These are phyloP conservation scores for Cladophialophora psammophila DNA, from an alignment of 2,329 filamentous ascomycete genomes.

Conservation along the genomic window DNA sequence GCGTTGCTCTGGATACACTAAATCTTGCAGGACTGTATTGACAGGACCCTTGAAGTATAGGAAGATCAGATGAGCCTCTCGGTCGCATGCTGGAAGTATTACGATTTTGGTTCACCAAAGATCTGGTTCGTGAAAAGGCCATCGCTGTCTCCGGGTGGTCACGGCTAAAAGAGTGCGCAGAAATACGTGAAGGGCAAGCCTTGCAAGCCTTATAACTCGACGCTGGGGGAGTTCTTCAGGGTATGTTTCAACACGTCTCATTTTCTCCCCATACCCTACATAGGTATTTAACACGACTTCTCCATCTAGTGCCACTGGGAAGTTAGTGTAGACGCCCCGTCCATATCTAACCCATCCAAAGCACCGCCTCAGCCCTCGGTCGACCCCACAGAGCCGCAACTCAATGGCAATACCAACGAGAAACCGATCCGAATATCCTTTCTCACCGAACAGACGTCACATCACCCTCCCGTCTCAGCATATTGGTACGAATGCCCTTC, in stretches of 20 bases:
- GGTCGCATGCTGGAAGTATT: slow-evolving; percentile 95
- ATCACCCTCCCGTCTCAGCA: slow-evolving; percentile 95
- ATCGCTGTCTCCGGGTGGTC: background rate
- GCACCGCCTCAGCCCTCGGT: slow-evolving; percentile 45
- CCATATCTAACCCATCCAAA: slow-evolving; percentile 56
- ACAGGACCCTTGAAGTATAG: slow-evolving; percentile 63
- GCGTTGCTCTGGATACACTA: slow-evolving; percentile 20
- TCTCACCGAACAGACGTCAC: slow-evolving; percentile 95
- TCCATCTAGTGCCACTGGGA: slow-evolving; percentile 86
- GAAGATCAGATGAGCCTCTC: slow-evolving; percentile 87
- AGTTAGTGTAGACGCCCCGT: slow-evolving; percentile 77
- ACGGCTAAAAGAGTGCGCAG: slow-evolving; percentile 47
- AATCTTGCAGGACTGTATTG: slow-evolving; percentile 43
- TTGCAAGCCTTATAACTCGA: slow-evolving; percentile 99
- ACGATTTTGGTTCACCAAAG: slow-evolving; percentile 98
- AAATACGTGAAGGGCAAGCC: slow-evolving; percentile 99
- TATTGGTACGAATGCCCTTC: slow-evolving; percentile 94
- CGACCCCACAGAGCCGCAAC: slow-evolving; percentile 44
- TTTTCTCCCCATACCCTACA: background rate
- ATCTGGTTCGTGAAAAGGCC: slow-evolving; percentile 64
- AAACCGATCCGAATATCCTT: slow-evolving; percentile 81
- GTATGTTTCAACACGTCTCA: slow-evolving; percentile 58
- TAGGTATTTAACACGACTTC: background rate
- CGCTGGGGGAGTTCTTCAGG: slow-evolving; percentile 95
- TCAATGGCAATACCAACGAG: slow-evolving; percentile 37